phyloP scores from a whole-genome alignment of 2,329 filamentous ascomycete species.

The Nannizzia gypsea region DNA sequence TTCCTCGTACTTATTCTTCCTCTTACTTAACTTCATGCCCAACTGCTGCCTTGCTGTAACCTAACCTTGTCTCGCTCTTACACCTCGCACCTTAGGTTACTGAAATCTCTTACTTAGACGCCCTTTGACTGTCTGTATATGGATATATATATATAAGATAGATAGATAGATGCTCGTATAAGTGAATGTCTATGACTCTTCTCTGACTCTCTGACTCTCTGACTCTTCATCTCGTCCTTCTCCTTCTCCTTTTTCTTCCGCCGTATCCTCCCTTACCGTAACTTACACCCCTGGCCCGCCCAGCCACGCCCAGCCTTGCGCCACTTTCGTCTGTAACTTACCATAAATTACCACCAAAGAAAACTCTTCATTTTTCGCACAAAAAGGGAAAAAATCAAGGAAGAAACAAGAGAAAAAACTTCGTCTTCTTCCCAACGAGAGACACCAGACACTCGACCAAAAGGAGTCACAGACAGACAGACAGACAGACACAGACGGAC shows the following conservation, averaged over 20 bases:
- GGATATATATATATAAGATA: no score
- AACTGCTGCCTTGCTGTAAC: conserved; percentile 1
- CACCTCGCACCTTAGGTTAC: no score
- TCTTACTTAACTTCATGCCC: not conserved
- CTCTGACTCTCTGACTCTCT: no score
- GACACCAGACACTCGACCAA: not conserved
- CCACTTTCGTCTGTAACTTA: not conserved
- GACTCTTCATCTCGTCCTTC: not conserved
- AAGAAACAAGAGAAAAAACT: not conserved
- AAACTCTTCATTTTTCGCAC: not conserved
- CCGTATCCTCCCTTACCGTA: not conserved
- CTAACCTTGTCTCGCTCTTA: no score
- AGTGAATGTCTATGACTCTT: no score
- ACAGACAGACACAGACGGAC: not conserved
- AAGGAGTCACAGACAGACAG: not conserved
- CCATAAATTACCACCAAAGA: not conserved
- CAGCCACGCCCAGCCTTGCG: no score
- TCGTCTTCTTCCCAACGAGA: not conserved
- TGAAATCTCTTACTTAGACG: no score
- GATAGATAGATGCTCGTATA: no score
- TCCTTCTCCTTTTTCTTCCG: not conserved
- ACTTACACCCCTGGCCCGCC: no score
- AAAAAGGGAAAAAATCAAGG: not conserved
- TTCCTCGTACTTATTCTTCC: not conserved
- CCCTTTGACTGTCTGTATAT: no score